These are phyloP conservation scores for Leccinum holopus DNA, from an alignment of 1,284 basidiomycete species.

Conservation along the genomic window DNA sequence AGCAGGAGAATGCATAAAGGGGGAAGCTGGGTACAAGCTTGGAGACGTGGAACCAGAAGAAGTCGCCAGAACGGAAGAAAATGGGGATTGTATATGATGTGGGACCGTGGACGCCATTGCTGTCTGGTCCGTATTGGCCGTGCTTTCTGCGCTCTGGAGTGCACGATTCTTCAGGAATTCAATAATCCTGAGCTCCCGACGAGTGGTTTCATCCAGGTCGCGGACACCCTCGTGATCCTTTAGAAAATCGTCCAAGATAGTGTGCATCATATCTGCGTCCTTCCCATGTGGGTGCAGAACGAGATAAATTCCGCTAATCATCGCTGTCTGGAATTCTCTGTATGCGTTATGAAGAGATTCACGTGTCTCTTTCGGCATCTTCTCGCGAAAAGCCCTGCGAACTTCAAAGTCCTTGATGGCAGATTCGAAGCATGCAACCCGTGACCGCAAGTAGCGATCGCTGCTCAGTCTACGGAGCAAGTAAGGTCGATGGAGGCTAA, in stretches of 20 bases:
- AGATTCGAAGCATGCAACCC: conserved; percentile 76
- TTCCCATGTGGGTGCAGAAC: conserved; percentile 72
- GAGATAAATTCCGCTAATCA: conserved; percentile 83
- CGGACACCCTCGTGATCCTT: conserved; percentile 65
- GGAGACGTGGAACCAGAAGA: conserved; percentile 30
- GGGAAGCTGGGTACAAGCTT: conserved; percentile 29
- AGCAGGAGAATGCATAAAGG: conserved; percentile 50
- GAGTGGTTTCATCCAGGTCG: conserved; percentile 79
- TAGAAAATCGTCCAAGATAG: conserved; percentile 75
- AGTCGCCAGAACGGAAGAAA: conserved; percentile 39
- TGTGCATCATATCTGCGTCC: conserved; percentile 67
- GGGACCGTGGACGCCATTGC: conserved; percentile 35
- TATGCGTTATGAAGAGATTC: conserved; percentile 76
- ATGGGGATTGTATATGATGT: conserved; percentile 33
- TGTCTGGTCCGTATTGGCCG: conserved; percentile 17
- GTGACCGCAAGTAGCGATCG: conserved; percentile 73
- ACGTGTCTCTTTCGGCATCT: conserved; percentile 57
- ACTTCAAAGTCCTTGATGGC: conserved; percentile 75
- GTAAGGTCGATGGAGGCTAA: conserved; percentile 77
- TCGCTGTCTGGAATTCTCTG: conserved; percentile 80
- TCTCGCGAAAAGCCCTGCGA: conserved; percentile 62
- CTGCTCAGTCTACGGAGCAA: conserved; percentile 68
- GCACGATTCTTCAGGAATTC: conserved; percentile 73
- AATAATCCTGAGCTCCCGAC: conserved; percentile 76
- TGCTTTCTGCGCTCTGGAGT: conserved; percentile 47